Evolutionary conservation across 2,329 filamentous ascomycete genomes (phyloP).

Genomic region (Clonostachys chloroleuca): DNA sequence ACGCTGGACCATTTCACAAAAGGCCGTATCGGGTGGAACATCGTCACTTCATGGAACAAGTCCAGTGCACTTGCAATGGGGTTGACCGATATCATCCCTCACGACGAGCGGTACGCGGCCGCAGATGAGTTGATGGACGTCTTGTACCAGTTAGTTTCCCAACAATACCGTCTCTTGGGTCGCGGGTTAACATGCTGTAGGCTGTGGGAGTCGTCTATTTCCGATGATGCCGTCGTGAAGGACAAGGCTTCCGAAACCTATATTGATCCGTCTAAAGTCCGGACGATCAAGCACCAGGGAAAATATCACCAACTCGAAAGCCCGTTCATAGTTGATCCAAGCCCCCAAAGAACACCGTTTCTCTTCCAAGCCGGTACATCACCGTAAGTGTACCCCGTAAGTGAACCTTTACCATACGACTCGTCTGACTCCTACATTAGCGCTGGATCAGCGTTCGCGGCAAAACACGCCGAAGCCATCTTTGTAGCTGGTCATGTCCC

Average conservation of each 20-base stretch:
- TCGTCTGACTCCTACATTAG: conserved; percentile 26
- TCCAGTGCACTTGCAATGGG: conserved; percentile 59
- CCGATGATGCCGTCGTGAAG: conserved; percentile 49
- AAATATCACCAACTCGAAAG: conserved; percentile 51
- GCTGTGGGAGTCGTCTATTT: conserved; percentile 46
- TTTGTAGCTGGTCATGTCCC: conserved; percentile 47
- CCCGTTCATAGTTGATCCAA: conserved; percentile 50
- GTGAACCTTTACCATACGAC: background rate
- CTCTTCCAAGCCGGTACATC: conserved; percentile 58
- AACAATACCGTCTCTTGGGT: background rate
- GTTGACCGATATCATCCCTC: conserved; percentile 49
- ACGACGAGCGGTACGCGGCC: conserved; percentile 56
- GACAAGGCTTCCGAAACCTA: conserved; percentile 44
- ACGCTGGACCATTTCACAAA: conserved; percentile 58
- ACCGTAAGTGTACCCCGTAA: background rate
- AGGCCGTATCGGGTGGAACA: conserved; percentile 62
- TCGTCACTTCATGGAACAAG: conserved; percentile 51
- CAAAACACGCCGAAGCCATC: conserved; percentile 56
- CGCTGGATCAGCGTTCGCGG: conserved; percentile 51
- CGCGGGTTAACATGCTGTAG: conserved; percentile 26
- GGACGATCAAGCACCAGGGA: conserved; percentile 54
- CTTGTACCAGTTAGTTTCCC: conserved; percentile 51
- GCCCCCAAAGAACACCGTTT: conserved; percentile 55
- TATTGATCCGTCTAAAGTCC: conserved; percentile 33
- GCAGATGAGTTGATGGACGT: conserved; percentile 59